A percentile compares a stretch with the other conserved stretches of the same genome.
These are phyloP conservation scores for Ilyonectria destructans DNA, from an alignment of 2,329 filamentous ascomycete genomes.

Conservation along the genomic window DNA sequence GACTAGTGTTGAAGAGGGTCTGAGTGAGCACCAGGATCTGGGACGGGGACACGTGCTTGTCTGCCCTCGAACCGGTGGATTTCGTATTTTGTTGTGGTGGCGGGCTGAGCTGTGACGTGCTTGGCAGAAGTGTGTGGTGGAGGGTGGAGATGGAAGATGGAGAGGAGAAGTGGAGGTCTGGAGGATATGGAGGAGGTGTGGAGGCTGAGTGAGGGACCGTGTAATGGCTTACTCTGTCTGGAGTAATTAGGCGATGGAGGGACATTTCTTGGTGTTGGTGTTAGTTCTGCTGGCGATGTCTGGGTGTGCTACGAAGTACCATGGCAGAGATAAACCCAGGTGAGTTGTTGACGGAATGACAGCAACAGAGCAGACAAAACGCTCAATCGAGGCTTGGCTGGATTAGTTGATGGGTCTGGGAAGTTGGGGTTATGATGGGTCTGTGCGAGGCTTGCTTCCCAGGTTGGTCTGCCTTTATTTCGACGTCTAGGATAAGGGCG, in stretches of 20 bases:
- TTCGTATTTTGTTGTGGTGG: slow-evolving; percentile 30
- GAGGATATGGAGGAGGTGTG: slow-evolving; percentile 30
- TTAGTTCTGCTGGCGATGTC: neutral
- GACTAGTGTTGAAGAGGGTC: slow-evolving; percentile 12
- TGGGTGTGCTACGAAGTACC: neutral
- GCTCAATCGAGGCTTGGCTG: slow-evolving; percentile 14
- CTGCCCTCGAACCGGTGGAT: slow-evolving; percentile 41
- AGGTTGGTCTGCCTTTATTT: slow-evolving; percentile 24
- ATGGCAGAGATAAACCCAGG: neutral
- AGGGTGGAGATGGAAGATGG: slow-evolving; percentile 27
- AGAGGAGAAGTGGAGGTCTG: slow-evolving; percentile 13
- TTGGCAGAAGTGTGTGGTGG: slow-evolving; percentile 17
- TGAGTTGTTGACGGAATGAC: neutral
- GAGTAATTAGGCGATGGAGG: slow-evolving; percentile 12
- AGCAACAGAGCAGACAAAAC: neutral
- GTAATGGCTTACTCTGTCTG: neutral
- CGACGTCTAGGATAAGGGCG: slow-evolving; percentile 21
- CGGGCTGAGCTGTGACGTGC: slow-evolving; percentile 27
- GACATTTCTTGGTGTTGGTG: neutral
- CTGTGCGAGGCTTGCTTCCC: slow-evolving; percentile 35
- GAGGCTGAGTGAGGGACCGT: slow-evolving; percentile 30
- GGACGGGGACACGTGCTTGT: slow-evolving; percentile 46
- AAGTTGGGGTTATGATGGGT: slow-evolving; percentile 36
- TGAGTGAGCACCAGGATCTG: slow-evolving; percentile 31
- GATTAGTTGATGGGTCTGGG: slow-evolving; percentile 25